Evolutionary conservation across 2,329 filamentous ascomycete species (phyloP).

Genomic region (Colletotrichum magnum): DNA sequence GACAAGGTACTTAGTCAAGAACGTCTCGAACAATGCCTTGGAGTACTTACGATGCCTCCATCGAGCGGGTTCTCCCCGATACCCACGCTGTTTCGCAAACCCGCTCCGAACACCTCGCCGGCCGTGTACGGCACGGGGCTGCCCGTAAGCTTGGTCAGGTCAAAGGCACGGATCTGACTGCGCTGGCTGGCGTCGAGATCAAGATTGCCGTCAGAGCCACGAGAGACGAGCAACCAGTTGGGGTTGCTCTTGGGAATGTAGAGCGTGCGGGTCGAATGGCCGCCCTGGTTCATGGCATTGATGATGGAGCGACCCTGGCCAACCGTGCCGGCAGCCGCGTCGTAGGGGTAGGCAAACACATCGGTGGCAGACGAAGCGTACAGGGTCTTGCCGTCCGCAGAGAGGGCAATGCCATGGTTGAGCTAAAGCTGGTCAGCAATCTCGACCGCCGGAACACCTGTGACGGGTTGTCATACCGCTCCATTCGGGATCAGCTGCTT

Average conservation of each 20-base stretch:
- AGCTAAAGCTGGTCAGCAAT: conserved; percentile 52
- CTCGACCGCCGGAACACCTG: background rate
- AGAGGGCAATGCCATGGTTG: conserved; percentile 70
- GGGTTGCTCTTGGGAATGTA: conserved; percentile 70
- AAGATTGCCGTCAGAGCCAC: conserved; percentile 75
- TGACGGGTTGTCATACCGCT: conserved; percentile 36
- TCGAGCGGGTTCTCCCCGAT: conserved; percentile 71
- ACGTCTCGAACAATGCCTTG: too few species aligned
- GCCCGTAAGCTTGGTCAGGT: conserved; percentile 51
- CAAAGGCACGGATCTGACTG: conserved; percentile 75
- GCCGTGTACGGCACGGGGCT: conserved; percentile 61
- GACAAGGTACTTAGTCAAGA: conserved; percentile 2
- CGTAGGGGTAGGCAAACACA: conserved; percentile 76
- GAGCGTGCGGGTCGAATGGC: conserved; percentile 76
- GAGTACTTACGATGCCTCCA: conserved; percentile 58
- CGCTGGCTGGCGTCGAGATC: conserved; percentile 69
- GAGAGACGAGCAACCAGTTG: conserved; percentile 74
- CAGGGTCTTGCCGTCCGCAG: conserved; percentile 65
- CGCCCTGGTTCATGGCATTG: conserved; percentile 57
- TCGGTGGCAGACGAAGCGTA: conserved; percentile 70
- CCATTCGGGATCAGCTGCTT: conserved; percentile 46
- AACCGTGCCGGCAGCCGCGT: conserved; percentile 65
- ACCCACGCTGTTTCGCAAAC: conserved; percentile 80
- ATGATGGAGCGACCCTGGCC: conserved; percentile 67
- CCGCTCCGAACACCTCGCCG: conserved; percentile 73